A percentile compares a stretch with the other conserved stretches of the same genome.
phyloP scores from a whole-genome alignment of 768 basidiomycete genomes.

The Russula sp. region DNA sequence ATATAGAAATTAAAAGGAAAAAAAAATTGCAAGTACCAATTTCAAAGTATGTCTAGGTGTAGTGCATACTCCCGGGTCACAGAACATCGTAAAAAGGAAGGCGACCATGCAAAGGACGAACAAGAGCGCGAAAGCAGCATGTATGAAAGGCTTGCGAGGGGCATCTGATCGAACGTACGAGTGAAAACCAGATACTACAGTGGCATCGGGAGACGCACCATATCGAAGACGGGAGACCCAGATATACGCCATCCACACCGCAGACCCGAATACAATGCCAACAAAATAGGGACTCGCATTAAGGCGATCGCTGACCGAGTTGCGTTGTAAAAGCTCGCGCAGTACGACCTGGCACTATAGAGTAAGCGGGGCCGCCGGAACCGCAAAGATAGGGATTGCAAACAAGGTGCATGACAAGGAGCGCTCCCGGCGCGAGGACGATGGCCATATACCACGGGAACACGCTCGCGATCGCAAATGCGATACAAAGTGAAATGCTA shows the following conservation, averaged over 20 bases:
- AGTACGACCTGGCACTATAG: not conserved
- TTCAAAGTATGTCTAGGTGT: not conserved
- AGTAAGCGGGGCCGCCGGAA: not conserved
- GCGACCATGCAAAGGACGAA: not conserved
- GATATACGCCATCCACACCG: not conserved
- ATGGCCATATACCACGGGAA: conserved; percentile 12
- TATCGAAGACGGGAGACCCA: conserved; percentile 11
- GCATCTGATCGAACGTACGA: not conserved
- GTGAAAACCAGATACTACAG: not conserved
- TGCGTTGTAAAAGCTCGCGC: not conserved
- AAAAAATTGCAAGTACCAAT: not conserved
- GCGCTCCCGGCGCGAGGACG: not conserved
- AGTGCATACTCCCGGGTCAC: conserved; percentile 9
- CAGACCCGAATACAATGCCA: not conserved
- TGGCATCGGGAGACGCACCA: not conserved
- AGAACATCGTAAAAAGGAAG: not conserved
- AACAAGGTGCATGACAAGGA: not conserved
- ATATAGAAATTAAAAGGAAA: not conserved
- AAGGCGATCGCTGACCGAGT: not conserved
- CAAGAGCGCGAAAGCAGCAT: not conserved
- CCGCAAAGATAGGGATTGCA: not conserved
- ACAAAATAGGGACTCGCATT: not conserved
- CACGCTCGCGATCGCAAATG: not conserved
- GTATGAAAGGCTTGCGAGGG: not conserved
- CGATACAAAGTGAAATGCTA: not conserved